Evolutionary conservation across 108 stramenopile species (phyloP).

Genomic region (Cyclotella choctawhatcheeana): DNA sequence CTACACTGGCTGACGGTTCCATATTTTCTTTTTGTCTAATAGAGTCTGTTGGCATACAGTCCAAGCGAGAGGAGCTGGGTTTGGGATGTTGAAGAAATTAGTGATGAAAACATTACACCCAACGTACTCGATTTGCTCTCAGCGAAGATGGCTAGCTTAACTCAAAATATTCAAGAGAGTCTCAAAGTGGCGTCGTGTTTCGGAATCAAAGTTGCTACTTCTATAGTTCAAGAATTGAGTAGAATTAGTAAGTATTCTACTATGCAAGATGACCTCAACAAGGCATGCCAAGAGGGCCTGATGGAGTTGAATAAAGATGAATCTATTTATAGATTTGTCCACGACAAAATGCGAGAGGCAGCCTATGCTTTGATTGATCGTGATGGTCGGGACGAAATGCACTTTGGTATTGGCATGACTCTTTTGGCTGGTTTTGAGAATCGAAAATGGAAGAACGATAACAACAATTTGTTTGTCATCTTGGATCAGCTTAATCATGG

Average conservation of each 20-base stretch:
- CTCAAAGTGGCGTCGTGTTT: constrained; percentile 45
- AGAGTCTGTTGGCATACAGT: constrained; percentile 30
- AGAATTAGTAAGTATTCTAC: neutral
- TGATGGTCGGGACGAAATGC: constrained; percentile 7
- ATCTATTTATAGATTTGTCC: constrained; percentile 41
- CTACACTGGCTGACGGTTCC: too few species aligned
- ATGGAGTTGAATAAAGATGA: constrained; percentile 23
- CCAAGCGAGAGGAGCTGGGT: constrained; percentile 30
- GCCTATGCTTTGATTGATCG: constrained; percentile 37
- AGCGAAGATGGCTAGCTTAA: constrained; percentile 31
- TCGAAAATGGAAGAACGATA: neutral
- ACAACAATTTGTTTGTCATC: neutral
- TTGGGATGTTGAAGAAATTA: constrained; percentile 44
- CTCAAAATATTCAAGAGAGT: neutral
- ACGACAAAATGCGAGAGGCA: constrained; percentile 63
- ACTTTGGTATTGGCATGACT: constrained; percentile 20
- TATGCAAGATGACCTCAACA: neutral
- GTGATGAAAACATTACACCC: constrained; percentile 26
- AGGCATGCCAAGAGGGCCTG: constrained; percentile 26
- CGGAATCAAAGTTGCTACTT: constrained; percentile 29
- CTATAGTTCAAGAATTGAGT: constrained; percentile 4
- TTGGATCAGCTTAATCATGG: constrained; percentile 12
- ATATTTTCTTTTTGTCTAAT: too few species aligned
- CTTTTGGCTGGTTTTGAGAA: neutral
- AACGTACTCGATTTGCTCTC: constrained; percentile 50